A percentile compares a stretch with the other conserved stretches of the same genome.
phyloP scores from a whole-genome alignment of 2,329 filamentous ascomycete species.

The Monosporascus sp. region DNA sequence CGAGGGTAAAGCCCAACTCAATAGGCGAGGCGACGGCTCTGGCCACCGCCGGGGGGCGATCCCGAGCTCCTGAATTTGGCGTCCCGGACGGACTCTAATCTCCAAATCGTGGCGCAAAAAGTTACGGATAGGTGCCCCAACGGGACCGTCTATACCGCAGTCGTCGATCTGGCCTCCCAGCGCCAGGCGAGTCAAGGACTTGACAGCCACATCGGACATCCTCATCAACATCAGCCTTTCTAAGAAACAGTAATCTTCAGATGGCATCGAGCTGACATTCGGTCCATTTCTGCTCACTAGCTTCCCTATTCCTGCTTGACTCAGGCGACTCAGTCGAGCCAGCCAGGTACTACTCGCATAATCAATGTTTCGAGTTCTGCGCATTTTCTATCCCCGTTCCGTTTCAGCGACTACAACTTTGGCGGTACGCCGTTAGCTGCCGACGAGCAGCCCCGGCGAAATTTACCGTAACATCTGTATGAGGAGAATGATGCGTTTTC shows the following conservation, averaged over 20 bases:
- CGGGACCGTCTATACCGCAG: conserved; percentile 16
- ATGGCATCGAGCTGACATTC: conserved; percentile 34
- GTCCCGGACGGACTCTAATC: conserved; percentile 29
- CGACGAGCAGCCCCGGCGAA: conserved; percentile 9
- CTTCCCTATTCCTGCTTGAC: conserved; percentile 29
- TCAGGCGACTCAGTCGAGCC: conserved; percentile 3
- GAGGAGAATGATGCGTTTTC: conserved; percentile 12
- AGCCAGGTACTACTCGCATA: conserved; percentile 6
- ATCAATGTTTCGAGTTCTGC: conserved; percentile 9
- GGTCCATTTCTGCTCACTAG: conserved; percentile 35
- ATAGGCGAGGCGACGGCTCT: conserved; percentile 31
- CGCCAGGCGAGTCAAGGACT: conserved; percentile 20
- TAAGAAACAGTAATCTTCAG: conserved; percentile 16
- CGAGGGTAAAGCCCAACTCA: conserved; percentile 25
- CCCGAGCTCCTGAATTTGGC: conserved; percentile 34
- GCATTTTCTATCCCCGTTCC: conserved; percentile 22
- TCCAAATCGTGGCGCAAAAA: conserved; percentile 22
- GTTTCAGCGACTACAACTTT: conserved; percentile 29
- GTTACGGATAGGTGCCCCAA: conserved; percentile 7
- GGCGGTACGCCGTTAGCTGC: conserved; percentile 9
- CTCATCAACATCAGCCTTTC: conserved; percentile 33
- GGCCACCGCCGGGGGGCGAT: conserved; percentile 27
- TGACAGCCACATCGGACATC: conserved; percentile 30
- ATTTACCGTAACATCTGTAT: conserved; percentile 6
- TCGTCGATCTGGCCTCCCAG: conserved; percentile 29